Percentiles rank a stretch among this genome's conserved stretches.
phyloP scores from a whole-genome alignment of 2,329 filamentous ascomycete genomes.

The Balansia obtecta region DNA sequence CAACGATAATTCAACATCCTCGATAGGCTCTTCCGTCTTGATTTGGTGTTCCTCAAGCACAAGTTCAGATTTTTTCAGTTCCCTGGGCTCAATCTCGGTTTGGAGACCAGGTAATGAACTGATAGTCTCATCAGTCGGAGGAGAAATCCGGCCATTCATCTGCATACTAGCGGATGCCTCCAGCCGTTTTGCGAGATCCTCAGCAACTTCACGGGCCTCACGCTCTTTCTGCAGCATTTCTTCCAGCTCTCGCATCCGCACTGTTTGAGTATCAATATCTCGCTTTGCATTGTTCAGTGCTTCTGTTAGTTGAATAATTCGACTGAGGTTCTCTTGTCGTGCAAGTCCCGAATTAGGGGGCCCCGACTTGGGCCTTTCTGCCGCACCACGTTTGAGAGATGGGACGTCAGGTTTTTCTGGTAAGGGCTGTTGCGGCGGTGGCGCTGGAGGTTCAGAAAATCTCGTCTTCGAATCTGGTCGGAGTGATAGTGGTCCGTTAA shows the following conservation, averaged over 20 bases:
- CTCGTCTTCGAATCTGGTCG: conserved; percentile 68
- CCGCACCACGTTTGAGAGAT: conserved; percentile 62
- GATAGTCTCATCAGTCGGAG: conserved; percentile 13
- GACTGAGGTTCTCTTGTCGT: conserved; percentile 48
- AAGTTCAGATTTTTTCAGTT: background rate
- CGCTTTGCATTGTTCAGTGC: conserved; percentile 72
- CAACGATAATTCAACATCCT: conserved; percentile 18
- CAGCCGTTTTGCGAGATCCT: conserved; percentile 65
- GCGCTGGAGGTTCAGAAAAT: conserved; percentile 87
- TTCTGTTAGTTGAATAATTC: conserved; percentile 76
- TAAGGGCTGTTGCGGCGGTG: conserved; percentile 82
- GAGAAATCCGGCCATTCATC: conserved; percentile 16
- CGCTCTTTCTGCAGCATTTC: conserved; percentile 62
- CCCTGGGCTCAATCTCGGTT: background rate
- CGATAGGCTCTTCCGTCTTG: conserved; percentile 2
- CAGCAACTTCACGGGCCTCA: conserved; percentile 68
- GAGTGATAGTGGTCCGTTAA: conserved; percentile 41
- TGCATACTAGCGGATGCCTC: conserved; percentile 36
- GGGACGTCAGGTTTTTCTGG: conserved; percentile 83
- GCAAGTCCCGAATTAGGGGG: conserved; percentile 43
- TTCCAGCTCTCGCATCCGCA: conserved; percentile 71
- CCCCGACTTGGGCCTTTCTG: conserved; percentile 56
- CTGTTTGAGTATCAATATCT: conserved; percentile 73
- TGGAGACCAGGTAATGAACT: conserved; percentile 11
- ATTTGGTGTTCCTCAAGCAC: background rate